Evolutionary conservation across 2,329 filamentous ascomycete species (phyloP).

Genomic region (Fusarium paranaense): DNA sequence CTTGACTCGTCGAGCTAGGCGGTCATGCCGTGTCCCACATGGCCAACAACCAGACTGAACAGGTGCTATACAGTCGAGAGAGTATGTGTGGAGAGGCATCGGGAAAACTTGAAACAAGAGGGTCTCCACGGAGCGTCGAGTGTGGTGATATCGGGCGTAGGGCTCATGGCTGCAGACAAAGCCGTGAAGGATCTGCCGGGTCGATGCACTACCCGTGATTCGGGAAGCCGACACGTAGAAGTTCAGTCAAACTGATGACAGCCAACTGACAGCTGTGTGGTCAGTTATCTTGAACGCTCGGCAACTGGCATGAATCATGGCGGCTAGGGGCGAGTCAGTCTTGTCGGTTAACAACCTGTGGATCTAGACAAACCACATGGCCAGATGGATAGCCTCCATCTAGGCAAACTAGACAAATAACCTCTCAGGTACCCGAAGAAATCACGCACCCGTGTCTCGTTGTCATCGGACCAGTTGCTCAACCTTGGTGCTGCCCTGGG

Average conservation of each 20-base stretch:
- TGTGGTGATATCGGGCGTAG: conserved; percentile 2
- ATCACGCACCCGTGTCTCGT: background rate
- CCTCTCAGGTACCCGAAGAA: background rate
- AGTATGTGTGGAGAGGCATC: background rate
- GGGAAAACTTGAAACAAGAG: conserved; percentile 14
- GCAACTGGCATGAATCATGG: conserved; percentile 26
- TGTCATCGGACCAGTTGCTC: background rate
- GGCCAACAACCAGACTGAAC: background rate
- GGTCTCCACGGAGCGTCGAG: background rate
- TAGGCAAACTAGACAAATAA: background rate
- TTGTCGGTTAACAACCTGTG: conserved; percentile 1
- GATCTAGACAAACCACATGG: conserved; percentile 6
- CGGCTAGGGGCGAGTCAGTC: background rate
- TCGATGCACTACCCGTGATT: background rate
- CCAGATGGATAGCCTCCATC: background rate
- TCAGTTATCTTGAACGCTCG: background rate
- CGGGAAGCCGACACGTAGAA: background rate
- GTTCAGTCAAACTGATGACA: background rate
- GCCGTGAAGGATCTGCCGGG: background rate
- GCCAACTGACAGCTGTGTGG: conserved; percentile 5
- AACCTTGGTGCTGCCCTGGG: background rate
- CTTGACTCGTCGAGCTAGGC: background rate
- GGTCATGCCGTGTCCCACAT: background rate
- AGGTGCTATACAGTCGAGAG: background rate
- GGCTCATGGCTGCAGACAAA: conserved; percentile 2